Base-by-base conservation (phyloP, 2,329 filamentous ascomycete genomes). In the Botrytis cinerea region DNA sequence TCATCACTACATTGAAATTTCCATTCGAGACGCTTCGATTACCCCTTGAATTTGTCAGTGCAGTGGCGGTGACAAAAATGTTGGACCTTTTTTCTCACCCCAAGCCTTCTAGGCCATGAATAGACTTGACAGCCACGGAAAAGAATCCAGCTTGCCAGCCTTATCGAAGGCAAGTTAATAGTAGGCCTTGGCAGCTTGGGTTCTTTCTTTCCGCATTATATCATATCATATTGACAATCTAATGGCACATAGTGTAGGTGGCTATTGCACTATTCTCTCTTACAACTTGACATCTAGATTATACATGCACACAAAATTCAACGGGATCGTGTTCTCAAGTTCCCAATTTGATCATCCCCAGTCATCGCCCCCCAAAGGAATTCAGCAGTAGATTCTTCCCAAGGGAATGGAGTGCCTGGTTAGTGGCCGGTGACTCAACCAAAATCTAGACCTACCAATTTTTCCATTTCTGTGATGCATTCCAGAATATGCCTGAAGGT, bases 1-100 rank as follows among this genome's bases (percentile, higher is more conserved):
- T 18, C 7, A 6, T n/a, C 18, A 43, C 10, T 9, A 3, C 8
- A 22, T 43, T 28, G 12, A n/a, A 22, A 1, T 25, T 22, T 57
- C 12, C 35, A 68, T 68, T 57, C 66, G 48, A 68, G 48, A 68
- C 57, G 10, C 1, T 68, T 68, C 66, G 6, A 43, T 57, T 54
- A 18, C 8, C 1, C 66, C 35, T 43, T 16, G 14, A 10, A 38
- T 9, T 16, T 25, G 48, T 43, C 48, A 43, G 22, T 68, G 48
- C 10, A 54, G 64, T 51, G 46, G 25, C 22, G 14, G 45, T 10
- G 3, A 46, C 51, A 8, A 25, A 16, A 67, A 4, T n/a, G 4
- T 45, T 63, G 6, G 14, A 18, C 22, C 14, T 61, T 40, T 40
- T 62, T 12, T 12, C 25, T 51, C 14, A 32, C 14, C 25, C 25